Evolutionary conservation across 805 yeast species (phyloP).

Genomic region (Nakazawaea siamensis): DNA sequence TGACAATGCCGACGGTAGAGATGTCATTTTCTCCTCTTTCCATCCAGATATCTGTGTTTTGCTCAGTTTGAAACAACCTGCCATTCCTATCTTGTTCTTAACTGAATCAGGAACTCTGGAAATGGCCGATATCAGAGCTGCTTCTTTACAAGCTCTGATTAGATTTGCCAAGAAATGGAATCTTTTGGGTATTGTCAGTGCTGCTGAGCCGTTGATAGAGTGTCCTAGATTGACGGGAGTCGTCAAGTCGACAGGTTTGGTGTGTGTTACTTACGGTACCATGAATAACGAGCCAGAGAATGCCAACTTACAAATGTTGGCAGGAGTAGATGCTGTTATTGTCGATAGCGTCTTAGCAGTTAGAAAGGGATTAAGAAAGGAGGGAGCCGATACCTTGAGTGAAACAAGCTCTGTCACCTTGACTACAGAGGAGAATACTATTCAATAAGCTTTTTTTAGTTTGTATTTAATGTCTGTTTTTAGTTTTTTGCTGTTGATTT

Average conservation of each 20-base stretch:
- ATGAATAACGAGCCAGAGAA: conserved; percentile 78
- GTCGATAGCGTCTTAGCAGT: conserved; percentile 92
- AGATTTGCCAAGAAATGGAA: conserved; percentile 90
- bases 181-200: conserved; percentile 83
- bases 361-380: conserved; percentile 59
- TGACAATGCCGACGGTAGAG: conserved; percentile 72
- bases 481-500: background rate
- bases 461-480: too few species aligned
- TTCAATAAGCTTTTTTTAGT: too few species aligned
- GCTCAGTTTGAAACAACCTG: conserved; percentile 85
- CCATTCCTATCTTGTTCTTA: conserved; percentile 81
- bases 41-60: conserved; percentile 89
- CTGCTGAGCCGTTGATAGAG: conserved; percentile 76
- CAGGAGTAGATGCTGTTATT: conserved; percentile 98
- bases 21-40: conserved; percentile 84
- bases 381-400: conserved; percentile 10
- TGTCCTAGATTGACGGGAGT: conserved; percentile 87
- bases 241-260: conserved; percentile 86
- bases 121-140: conserved; percentile 90
- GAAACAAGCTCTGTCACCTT: conserved; percentile 4
- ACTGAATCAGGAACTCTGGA: conserved; percentile 78
- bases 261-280: conserved; percentile 87
- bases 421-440: too few species aligned
- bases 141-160: conserved; percentile 83
- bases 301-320: conserved; percentile 78